phyloP scores from a whole-genome alignment of 306 rosid genomes.

The Phaseolus lunatus region DNA sequence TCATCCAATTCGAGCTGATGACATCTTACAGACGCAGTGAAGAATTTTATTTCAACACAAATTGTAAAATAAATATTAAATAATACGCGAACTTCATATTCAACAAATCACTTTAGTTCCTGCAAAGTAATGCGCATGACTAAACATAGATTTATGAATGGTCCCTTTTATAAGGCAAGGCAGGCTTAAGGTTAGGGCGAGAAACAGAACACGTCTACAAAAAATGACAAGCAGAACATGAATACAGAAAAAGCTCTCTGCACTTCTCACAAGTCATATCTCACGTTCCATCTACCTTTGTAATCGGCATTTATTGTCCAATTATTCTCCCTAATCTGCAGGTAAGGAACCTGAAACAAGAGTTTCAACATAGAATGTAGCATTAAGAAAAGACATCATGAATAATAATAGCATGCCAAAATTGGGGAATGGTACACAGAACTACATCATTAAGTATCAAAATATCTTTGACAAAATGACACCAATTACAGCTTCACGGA shows the following conservation, averaged over 20 bases:
- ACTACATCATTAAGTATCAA: background rate
- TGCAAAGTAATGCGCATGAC: constrained; percentile 34
- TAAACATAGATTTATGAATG: constrained; percentile 37
- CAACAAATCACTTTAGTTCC: constrained; percentile 30
- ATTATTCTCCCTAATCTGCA: constrained; percentile 96
- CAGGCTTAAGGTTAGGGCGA: constrained; percentile 21
- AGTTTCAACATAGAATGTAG: constrained; percentile 23
- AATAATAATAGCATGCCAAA: constrained; percentile 11
- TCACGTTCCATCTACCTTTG: constrained; percentile 92
- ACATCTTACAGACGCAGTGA: background rate
- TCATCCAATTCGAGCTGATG: background rate
- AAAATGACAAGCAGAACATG: constrained; percentile 44
- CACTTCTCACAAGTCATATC: constrained; percentile 75
- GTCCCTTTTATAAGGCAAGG: constrained; percentile 18
- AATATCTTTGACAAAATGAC: constrained; percentile 17
- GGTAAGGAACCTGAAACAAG: constrained; percentile 81
- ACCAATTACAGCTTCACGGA: constrained; percentile 6
- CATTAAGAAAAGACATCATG: constrained; percentile 12
- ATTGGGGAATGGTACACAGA: background rate
- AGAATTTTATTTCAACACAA: constrained; percentile 21
- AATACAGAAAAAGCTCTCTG: constrained; percentile 33
- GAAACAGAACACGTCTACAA: constrained; percentile 39
- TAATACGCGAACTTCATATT: constrained; percentile 36
- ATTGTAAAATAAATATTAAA: constrained; percentile 9
- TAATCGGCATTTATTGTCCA: constrained; percentile 83